Conservation (phyloP, 2,329 filamentous ascomycete species). For the Cladosporium sp. region DNA sequence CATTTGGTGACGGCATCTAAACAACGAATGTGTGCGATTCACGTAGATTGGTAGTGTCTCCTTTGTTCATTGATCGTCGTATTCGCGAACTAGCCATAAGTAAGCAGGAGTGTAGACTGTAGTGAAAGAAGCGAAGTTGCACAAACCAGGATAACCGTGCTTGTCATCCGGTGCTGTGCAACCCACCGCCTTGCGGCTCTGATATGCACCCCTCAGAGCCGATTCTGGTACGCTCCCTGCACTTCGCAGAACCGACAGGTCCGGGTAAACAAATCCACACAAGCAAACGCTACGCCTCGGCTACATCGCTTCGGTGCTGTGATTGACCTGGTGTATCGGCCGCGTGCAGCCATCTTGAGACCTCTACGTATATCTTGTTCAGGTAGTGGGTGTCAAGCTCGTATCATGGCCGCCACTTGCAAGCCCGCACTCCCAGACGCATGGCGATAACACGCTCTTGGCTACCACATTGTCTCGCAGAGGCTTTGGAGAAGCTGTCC, state of each 20-base stretch:
- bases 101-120: no score
- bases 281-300: slow-evolving; percentile 8
- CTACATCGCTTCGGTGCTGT: not conserved
- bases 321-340: not conserved
- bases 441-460: slow-evolving; percentile 15
- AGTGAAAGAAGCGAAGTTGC: not conserved
- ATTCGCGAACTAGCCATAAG: no score
- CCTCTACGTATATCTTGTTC: not conserved
- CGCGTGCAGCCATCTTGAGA: not conserved
- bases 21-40: no score
- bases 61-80: no score
- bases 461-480: slow-evolving; percentile 7
- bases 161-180: slow-evolving; percentile 9
- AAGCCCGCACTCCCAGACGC: slow-evolving; percentile 12
- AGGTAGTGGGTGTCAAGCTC: not conserved
- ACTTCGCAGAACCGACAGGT: not conserved
- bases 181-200: slow-evolving; percentile 13
- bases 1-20: no score
- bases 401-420: slow-evolving; percentile 7
- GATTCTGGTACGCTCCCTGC: slow-evolving; percentile 4
- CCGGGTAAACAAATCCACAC: slow-evolving; percentile 11
- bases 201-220: not conserved
- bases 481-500: slow-evolving; percentile 4
- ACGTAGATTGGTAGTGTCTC: no score
- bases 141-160: slow-evolving; percentile 7